Evolutionary conservation across 192 early-diverging fungal species (phyloP), one percentile per base, ranked within the genome.

Genomic region (Coemansia sp.): DNA sequence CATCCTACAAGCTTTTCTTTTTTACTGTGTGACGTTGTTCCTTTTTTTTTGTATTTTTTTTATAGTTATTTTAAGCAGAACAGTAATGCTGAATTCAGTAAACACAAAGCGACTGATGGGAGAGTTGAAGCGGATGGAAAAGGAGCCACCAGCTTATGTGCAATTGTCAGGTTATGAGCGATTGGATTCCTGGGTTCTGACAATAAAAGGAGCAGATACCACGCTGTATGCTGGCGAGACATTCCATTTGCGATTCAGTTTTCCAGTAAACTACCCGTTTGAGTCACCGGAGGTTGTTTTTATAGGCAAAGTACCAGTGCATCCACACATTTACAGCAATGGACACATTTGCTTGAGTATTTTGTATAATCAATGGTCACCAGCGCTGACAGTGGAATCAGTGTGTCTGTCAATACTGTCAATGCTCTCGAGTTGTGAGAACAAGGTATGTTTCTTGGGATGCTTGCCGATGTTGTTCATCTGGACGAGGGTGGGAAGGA

Each of bases 321-420:
- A 93, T 57, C 91, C 90, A 32, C 90, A 93, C 72, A 84, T 90
- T 29, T 93, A 94, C 74, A 87, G 87, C 76, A 97, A 97, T 76
- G 95, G 95, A 17, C 96, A 98, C 70, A 97, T 98, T 57, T 98
- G 96, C 75, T 76, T 98, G 27, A 95, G 94, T 67, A 96, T 98
- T 61, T 86, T 97, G 23, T 97, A 96, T 80, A 88, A 92, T 66
- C 90, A 96, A 39, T 98, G 96, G 95, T 88, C 88, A 36, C 96
- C 95, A 1, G 96, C 93, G 0, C 86, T 96, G 69, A 95, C 94
- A 4, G 90, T 93, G 25, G 85, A 88, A 29, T 85, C 90, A 2
- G 89, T 98, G 23, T 98, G 95, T 68, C 67, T 98, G 65, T 93
- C 91, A 0, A 91, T 98, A 51, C 87, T 90, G 59, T 95, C 93